Evolutionary conservation across 148 eudicot genomes (phyloP), one percentile per base, ranked within the genome.

Genomic region (Pouteria glomerata): DNA sequence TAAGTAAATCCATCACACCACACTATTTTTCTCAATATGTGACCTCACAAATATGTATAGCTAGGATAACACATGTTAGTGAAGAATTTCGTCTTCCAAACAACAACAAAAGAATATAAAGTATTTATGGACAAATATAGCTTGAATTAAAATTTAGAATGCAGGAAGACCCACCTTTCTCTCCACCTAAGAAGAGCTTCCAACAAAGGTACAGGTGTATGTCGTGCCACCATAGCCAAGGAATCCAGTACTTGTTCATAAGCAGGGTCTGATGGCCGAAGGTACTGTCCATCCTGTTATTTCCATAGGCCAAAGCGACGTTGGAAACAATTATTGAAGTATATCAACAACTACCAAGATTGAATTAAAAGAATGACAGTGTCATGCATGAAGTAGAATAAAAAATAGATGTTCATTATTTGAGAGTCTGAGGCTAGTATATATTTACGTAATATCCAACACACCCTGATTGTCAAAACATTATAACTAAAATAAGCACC

Each of bases 231-330:
- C 99, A 95, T 92, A 65, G 99, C 99, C 69, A 95, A 83, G 63
- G 99, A 95, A 85, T 95, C 99, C 81, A 95, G 37, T 62, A 95
- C 99, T 84, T 95, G 99, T 77, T 95, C 99, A 80, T 95, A 95
- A 29, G 99, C 97, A 29, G 99, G 99, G 63, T 95, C 99, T 60
- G 97, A 95, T 72, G 99, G 97, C 52, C 97, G 85, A 65, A 95
- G 97, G 68, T 95, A 95, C 75, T 95, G 99, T 72, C 99, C 99
- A 87, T 95, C 99, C 99, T 95, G 85, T 69, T 76, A 67, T 34
- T 76, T 66, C 18, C 66, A 2, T 70, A 68, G 57, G 21, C 21
- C 44, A 73, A 53, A 65, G 63, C 57, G 75, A 27, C 41, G 53
- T 61, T 35, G 56, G 27, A 31, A 31, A 74, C 61, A 27, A 48